A percentile compares a stretch with the other conserved stretches of the same genome.
phyloP scores from a whole-genome alignment of 2,329 filamentous ascomycete species.

The Colletotrichum simmondsii region DNA sequence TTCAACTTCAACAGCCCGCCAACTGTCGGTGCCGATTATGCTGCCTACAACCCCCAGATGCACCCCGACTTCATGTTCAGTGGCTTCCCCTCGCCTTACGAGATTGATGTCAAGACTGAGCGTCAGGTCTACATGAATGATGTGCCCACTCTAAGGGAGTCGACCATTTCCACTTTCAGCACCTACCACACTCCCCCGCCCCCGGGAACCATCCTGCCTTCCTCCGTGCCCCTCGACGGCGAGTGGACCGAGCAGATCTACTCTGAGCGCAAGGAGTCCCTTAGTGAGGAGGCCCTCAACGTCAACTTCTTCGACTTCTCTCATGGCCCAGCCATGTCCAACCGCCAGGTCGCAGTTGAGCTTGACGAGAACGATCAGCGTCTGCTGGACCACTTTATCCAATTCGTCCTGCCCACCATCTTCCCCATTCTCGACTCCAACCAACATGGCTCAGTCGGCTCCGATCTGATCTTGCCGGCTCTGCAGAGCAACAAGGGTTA shows the following conservation, averaged over 20 bases:
- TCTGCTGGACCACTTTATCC: constrained; percentile 90
- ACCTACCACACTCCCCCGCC: constrained; percentile 86
- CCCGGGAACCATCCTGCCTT: constrained; percentile 72
- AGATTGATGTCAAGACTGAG: constrained; percentile 96
- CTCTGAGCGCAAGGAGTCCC: constrained; percentile 75
- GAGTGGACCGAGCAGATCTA: constrained; percentile 80
- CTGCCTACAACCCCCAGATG: constrained; percentile 71
- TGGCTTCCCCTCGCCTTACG: constrained; percentile 78
- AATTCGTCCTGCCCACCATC: constrained; percentile 86
- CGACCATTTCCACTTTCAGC: constrained; percentile 91
- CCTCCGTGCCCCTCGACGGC: constrained; percentile 66
- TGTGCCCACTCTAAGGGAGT: constrained; percentile 85
- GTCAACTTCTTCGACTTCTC: constrained; percentile 87
- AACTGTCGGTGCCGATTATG: constrained; percentile 62
- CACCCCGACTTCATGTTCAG: constrained; percentile 69
- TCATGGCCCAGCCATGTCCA: constrained; percentile 71
- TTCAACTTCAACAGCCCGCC: constrained; percentile 79
- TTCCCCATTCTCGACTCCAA: constrained; percentile 94
- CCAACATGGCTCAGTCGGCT: constrained; percentile 83
- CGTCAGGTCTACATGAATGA: constrained; percentile 94
- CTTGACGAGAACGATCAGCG: constrained; percentile 89
- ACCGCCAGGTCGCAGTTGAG: constrained; percentile 78
- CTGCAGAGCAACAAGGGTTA: constrained; percentile 93
- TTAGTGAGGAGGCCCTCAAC: constrained; percentile 73
- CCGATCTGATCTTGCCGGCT: constrained; percentile 86